These are phyloP conservation scores for Phlebiopsis flavidoalba DNA, from an alignment of 768 basidiomycete genomes.

Conservation along the genomic window DNA sequence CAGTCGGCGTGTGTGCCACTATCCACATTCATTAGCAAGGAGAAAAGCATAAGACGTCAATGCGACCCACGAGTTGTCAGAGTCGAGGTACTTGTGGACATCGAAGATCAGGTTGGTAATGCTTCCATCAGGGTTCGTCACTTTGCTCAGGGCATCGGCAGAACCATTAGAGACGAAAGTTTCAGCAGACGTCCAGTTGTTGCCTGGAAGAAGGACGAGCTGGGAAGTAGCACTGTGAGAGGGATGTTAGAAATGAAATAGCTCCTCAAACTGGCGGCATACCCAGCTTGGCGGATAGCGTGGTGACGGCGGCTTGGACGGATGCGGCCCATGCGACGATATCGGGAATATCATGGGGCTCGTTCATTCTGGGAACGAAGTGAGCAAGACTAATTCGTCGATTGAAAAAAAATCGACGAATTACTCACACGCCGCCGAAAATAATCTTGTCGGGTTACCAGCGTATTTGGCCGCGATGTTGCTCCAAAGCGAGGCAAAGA, in stretches of 20 bases:
- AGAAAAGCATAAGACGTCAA: neutral
- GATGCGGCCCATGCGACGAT: constrained; percentile 44
- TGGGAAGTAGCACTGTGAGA: constrained; percentile 40
- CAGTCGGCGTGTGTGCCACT: constrained; percentile 41
- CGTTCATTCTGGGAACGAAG: constrained; percentile 44
- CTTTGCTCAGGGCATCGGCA: constrained; percentile 39
- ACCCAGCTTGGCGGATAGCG: constrained; percentile 49
- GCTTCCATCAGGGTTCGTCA: constrained; percentile 42
- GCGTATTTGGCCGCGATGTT: constrained; percentile 47
- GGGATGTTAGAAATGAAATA: constrained; percentile 7
- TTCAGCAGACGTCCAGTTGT: constrained; percentile 47
- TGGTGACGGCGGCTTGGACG: constrained; percentile 53
- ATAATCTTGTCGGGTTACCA: constrained; percentile 33
- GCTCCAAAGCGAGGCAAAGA: constrained; percentile 51
- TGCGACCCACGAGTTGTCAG: constrained; percentile 34
- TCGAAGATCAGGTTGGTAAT: constrained; percentile 48
- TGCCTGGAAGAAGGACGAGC: constrained; percentile 53
- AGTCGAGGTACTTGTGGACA: constrained; percentile 60
- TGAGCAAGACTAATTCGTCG: neutral
- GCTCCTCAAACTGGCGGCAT: constrained; percentile 20
- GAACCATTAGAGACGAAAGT: constrained; percentile 48
- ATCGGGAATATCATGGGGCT: constrained; percentile 53
- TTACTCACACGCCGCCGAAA: constrained; percentile 45
- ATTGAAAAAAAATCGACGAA: neutral
- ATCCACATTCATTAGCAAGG: neutral